These are phyloP conservation scores for Blastomyces silverae DNA, from an alignment of 2,329 filamentous ascomycete genomes.

Conservation along the genomic window DNA sequence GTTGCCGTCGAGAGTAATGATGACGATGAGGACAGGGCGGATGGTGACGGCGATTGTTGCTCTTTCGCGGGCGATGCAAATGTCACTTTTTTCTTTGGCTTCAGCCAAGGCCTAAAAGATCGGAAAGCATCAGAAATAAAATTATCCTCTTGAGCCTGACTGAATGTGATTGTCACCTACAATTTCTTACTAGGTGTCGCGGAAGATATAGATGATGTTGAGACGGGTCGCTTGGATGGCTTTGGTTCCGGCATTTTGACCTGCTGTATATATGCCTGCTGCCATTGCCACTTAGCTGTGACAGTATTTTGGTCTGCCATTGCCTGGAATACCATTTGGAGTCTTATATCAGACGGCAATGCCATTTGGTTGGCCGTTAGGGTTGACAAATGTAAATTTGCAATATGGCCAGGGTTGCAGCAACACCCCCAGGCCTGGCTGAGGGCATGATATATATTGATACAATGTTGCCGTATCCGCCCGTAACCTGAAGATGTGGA, in stretches of 20 bases:
- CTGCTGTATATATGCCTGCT: constrained; percentile 3
- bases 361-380: not conserved
- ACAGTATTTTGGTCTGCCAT: not conserved
- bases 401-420: not conserved
- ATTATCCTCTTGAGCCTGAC: not conserved
- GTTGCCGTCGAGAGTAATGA: not conserved
- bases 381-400: constrained; percentile 3
- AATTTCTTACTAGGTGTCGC: not conserved
- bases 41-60: not conserved
- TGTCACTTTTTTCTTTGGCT: not conserved
- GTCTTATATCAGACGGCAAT: not conserved
- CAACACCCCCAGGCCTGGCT: constrained; percentile 5
- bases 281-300: constrained; percentile 1
- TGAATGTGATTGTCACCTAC: not conserved
- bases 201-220: not conserved
- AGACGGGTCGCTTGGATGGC: not conserved
- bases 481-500: not conserved
- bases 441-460: not conserved
- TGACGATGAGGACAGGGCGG: not conserved
- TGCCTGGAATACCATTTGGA: constrained; percentile 1
- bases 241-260: not conserved
- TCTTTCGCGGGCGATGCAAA: not conserved
- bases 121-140: not conserved
- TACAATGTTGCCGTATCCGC: constrained; percentile 6
- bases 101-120: not conserved